Evolutionary conservation across 805 yeast genomes (phyloP), one percentile per base, ranked within the genome.

Genomic region (Cyberlindnera mrakii): DNA sequence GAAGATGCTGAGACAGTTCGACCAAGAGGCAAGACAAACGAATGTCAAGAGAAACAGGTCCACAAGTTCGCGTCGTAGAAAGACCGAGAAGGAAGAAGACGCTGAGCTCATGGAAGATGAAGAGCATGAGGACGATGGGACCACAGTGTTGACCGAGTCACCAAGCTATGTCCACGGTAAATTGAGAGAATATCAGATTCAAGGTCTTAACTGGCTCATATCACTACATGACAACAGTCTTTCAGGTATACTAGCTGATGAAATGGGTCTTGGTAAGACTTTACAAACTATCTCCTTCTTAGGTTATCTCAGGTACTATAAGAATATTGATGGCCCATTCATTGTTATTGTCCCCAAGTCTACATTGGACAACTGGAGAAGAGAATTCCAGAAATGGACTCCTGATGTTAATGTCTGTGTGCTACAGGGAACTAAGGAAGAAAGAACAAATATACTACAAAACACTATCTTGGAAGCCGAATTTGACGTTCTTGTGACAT

Each of bases 241-340:
- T 35, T 84, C 95, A 9, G 99, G 99, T 17, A 93, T 91, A 37
- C 67, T 91, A 39, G 99, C 99, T 11, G 99, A 91, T 65, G 99
- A 91, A 62, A 91, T 93, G 99, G 99, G 99, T 3, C 72, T 91
- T 33, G 99, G 99, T 44, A 91, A 91, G 64, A 91, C 99, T 5
- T 68, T 93, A 44, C 99, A 91, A 65, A 91, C 98, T 0, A 88
- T 91, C 37, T 78, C 98, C 2, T 93, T 91, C 55, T 66, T 91
- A 39, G 98, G 97, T 0, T 88, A 85, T 60, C 65, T 93, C 47
- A 75, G 97, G 50, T 88, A 87, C 58, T 70, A 81, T 42, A 80
- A 80, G 54, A 75, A 79, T 25, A 75, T 90, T 14, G 84, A 82
- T 48, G 99, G 99, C 0, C 99, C 99, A 0, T 87, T 83, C 57